Evolutionary conservation across 768 basidiomycete genomes (phyloP).

Genomic region (Leccinum imitatum): DNA sequence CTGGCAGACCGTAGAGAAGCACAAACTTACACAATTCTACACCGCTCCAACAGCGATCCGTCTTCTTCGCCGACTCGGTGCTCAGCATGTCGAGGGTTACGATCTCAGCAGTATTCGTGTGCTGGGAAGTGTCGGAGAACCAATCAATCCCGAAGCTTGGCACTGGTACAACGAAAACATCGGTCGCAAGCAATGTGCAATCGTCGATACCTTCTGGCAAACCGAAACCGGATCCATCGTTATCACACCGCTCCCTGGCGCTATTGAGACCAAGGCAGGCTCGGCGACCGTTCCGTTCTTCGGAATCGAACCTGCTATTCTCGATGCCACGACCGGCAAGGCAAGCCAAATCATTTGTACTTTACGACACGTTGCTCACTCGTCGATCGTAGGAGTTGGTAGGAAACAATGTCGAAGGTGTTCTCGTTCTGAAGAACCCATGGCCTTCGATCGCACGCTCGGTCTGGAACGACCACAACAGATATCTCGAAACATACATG

Average conservation of each 20-base stretch:
- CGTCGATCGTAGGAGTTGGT: constrained; percentile 48
- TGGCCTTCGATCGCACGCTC: constrained; percentile 97
- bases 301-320: constrained; percentile 84
- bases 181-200: constrained; percentile 82
- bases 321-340: constrained; percentile 81
- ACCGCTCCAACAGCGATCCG: constrained; percentile 94
- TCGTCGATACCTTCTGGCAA: constrained; percentile 97
- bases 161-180: constrained; percentile 98
- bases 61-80: constrained; percentile 81
- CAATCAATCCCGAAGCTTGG: constrained; percentile 99
- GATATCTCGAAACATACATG: constrained; percentile 80
- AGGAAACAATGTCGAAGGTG: constrained; percentile 88
- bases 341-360: constrained; percentile 28
- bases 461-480: constrained; percentile 88
- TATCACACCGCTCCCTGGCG: constrained; percentile 94
- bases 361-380: constrained; percentile 2
- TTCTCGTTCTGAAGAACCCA: constrained; percentile 78
- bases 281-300: constrained; percentile 98
- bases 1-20: constrained; percentile 93
- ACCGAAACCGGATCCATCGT: constrained; percentile 98
- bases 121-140: constrained; percentile 93
- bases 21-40: constrained; percentile 96
- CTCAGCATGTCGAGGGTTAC: constrained; percentile 78
- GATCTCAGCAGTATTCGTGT: constrained; percentile 84
- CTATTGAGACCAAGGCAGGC: constrained; percentile 94